These are phyloP conservation scores for Picea sitchensis DNA, from an alignment of 75 land plant species.

Conservation along the genomic window DNA sequence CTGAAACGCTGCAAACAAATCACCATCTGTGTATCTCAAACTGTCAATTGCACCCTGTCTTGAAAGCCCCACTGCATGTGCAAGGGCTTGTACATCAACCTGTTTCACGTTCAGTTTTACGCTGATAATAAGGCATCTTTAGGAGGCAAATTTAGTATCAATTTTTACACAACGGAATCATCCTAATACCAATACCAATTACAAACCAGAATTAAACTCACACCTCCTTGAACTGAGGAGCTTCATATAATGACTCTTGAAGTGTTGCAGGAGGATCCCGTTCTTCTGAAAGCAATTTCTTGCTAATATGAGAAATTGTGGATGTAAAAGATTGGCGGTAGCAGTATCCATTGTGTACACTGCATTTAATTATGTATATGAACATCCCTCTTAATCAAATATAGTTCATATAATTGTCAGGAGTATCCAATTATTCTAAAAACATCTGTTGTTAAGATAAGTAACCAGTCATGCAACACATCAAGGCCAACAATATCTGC, in stretches of 20 bases:
- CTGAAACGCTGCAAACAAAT: conserved; percentile 88
- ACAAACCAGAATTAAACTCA: neutral
- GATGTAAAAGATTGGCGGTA: conserved; percentile 66
- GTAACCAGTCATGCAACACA: neutral
- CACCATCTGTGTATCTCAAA: conserved; percentile 83
- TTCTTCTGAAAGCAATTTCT: conserved; percentile 76
- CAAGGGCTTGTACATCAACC: conserved; percentile 97
- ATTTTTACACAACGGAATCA: neutral
- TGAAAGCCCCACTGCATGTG: conserved; percentile 90
- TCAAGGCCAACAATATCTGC: neutral
- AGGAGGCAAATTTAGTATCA: neutral
- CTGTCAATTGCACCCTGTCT: conserved; percentile 97
- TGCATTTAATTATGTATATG: conserved; percentile 20
- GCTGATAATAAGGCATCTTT: neutral
- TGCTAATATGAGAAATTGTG: conserved; percentile 73
- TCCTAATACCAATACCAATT: neutral
- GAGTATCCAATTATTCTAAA: neutral
- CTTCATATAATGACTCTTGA: conserved; percentile 65
- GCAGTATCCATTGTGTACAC: conserved; percentile 91
- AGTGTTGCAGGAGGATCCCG: conserved; percentile 86
- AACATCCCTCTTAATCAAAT: neutral
- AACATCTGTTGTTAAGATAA: neutral
- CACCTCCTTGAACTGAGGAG: conserved; percentile 93
- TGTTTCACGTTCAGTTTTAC: conserved; percentile 12
- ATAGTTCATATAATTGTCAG: too few species aligned